phyloP scores from a whole-genome alignment of 1,284 basidiomycete genomes.

The Athelia psychrophila region DNA sequence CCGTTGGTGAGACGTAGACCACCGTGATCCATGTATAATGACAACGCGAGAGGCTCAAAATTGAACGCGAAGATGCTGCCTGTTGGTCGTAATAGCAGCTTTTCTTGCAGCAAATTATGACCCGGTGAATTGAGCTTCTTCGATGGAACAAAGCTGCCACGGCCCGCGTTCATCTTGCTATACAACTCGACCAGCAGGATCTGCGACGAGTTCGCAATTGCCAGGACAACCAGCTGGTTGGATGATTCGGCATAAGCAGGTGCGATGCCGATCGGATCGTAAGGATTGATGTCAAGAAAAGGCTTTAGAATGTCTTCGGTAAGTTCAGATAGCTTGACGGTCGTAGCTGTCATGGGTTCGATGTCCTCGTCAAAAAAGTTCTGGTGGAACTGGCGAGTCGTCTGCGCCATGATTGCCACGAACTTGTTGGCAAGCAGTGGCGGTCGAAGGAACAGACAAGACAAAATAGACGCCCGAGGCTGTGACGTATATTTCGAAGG shows the following conservation, averaged over 20 bases:
- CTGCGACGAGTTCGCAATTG: not conserved
- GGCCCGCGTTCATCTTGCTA: not conserved
- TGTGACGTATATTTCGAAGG: too few species aligned
- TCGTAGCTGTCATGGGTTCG: not conserved
- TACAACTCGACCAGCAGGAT: not conserved
- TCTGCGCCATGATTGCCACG: not conserved
- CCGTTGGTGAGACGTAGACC: slow-evolving; percentile 35
- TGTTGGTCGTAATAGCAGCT: slow-evolving; percentile 26
- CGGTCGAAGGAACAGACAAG: too few species aligned
- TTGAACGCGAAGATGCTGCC: slow-evolving; percentile 38
- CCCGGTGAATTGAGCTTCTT: not conserved
- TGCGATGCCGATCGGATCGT: not conserved
- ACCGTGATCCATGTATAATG: slow-evolving; percentile 32
- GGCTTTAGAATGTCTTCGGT: not conserved
- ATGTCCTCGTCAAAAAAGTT: slow-evolving; percentile 1
- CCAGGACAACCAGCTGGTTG: not conserved
- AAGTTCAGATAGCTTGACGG: not conserved
- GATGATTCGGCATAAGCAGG: not conserved
- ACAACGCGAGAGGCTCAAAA: slow-evolving; percentile 35
- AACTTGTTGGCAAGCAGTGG: not conserved
- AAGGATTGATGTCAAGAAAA: not conserved
- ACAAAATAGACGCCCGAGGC: too few species aligned
- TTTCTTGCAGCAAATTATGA: not conserved
- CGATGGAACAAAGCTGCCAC: not conserved
- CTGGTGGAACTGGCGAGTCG: not conserved